Base-by-base conservation (phyloP, 2,329 filamentous ascomycete species). In the Verticillium albo-atrum region DNA sequence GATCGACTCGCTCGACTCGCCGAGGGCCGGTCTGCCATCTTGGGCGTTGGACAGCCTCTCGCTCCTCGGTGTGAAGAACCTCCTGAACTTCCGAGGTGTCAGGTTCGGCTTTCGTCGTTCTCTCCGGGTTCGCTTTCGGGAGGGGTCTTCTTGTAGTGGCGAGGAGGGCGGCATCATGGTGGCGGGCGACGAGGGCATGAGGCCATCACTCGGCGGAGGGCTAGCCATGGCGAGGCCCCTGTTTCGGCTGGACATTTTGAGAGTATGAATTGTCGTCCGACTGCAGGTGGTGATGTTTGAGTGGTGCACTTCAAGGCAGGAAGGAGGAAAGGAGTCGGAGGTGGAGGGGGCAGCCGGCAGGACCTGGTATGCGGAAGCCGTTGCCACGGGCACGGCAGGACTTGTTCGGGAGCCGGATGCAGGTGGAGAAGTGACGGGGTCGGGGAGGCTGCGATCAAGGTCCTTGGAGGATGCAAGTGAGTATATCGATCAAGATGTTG, bases 11-110 rank as follows among this genome's bases (percentile, higher is more conserved):
- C 74, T 75, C 35, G 80, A 72, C 57, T 79, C 76, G 32, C 70
- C 68, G 25, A 80, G 71, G 4, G 75, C 77, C 57, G 68, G 70
- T 37, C 77, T 71, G 54, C 73, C 75, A 53, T 5, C 74, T 71
- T 58, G 73, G 77, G 20, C 70, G 20, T 4, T 10, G 25, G 25
- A 15, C 20, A 28, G 51, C 26, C 51, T 73, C 56, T 74, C 71
- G 15, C 75, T 74, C 25, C 79, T 75, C 20, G 81, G 81, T 10
- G 80, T 81, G 63, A 84, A 84, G 74, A 84, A 84, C 27, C 75
- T 74, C 34, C 67, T 74, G 62, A 84, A 84, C 66, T 81, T 83
- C 63, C 80, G 73, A 59, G 82, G 82, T 3, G 82, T 84, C 57
- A 84, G 78, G 35, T 80, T 82, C 3, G 82, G 78, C 59, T 79